Evolutionary conservation across 352 stramenopile genomes (phyloP).

Genomic region (Phytophthora lateralis): DNA sequence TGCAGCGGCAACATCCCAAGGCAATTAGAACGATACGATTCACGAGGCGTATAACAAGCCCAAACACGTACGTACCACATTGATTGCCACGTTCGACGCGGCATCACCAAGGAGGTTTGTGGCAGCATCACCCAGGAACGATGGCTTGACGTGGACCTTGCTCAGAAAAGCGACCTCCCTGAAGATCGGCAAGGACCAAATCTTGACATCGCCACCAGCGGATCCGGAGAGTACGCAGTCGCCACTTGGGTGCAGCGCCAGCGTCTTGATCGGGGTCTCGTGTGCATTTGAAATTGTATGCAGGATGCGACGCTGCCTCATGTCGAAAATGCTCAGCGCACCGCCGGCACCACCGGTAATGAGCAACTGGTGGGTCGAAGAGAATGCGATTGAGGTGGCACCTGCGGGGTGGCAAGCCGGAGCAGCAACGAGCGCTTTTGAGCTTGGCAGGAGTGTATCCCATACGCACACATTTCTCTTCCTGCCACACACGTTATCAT

Average conservation of each 20-base stretch:
- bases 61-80: conserved; percentile 60
- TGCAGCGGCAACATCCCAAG: conserved; percentile 19
- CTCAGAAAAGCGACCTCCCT: conserved; percentile 71
- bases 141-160: conserved; percentile 84
- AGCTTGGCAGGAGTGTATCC: conserved; percentile 78
- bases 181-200: conserved; percentile 88
- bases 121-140: conserved; percentile 76
- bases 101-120: conserved; percentile 81
- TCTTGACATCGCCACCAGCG: conserved; percentile 85
- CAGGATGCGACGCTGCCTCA: conserved; percentile 85
- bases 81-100: conserved; percentile 86
- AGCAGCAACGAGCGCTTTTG: conserved; percentile 73
- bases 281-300: conserved; percentile 86
- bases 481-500: conserved; percentile 34
- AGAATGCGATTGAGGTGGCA: conserved; percentile 79
- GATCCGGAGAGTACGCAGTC: conserved; percentile 87
- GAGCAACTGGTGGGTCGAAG: conserved; percentile 76
- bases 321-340: conserved; percentile 85
- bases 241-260: conserved; percentile 77
- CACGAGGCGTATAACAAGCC: not conserved
- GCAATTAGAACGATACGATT: not conserved
- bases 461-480: conserved; percentile 86
- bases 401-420: conserved; percentile 78
- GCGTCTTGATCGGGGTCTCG: conserved; percentile 84
- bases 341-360: conserved; percentile 83